Evolutionary conservation across 2,329 filamentous ascomycete species (phyloP).

Genomic region (Aspergillus ruber): DNA sequence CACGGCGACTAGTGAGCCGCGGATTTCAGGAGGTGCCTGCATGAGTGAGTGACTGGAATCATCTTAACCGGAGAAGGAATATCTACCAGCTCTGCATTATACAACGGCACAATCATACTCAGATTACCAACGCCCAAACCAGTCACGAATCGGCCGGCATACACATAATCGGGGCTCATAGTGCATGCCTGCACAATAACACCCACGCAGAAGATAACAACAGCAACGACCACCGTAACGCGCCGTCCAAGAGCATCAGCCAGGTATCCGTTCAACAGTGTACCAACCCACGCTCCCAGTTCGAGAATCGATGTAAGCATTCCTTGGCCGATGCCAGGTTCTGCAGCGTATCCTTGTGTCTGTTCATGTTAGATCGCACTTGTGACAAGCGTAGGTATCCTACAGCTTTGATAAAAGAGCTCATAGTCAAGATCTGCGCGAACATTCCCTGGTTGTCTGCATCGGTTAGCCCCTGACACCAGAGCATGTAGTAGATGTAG

Average conservation of each 20-base stretch:
- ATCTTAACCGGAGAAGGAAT: too few relatives aligned
- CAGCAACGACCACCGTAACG: slow-evolving; percentile 26
- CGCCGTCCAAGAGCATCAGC: slow-evolving; percentile 32
- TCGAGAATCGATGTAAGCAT: slow-evolving; percentile 37
- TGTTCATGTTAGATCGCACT: slow-evolving; percentile 3
- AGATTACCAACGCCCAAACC: slow-evolving; percentile 39
- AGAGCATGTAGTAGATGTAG: background rate
- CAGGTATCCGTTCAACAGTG: slow-evolving; percentile 31
- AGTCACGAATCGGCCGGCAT: slow-evolving; percentile 36
- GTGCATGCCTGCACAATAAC: slow-evolving; percentile 34
- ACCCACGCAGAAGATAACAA: slow-evolving; percentile 31
- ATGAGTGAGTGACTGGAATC: slow-evolving; percentile 1
- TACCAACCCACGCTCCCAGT: slow-evolving; percentile 34
- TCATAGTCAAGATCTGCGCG: slow-evolving; percentile 57
- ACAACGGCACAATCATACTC: slow-evolving; percentile 38
- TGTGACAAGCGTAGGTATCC: slow-evolving; percentile 20
- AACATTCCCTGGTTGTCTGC: slow-evolving; percentile 67
- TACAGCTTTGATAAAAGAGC: slow-evolving; percentile 42
- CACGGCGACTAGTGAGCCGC: slow-evolving; percentile 36
- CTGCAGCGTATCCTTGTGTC: slow-evolving; percentile 22
- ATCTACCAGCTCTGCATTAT: slow-evolving; percentile 28
- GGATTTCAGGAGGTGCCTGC: slow-evolving; percentile 35
- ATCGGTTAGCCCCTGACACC: background rate
- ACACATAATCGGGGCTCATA: slow-evolving; percentile 23
- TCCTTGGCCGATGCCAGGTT: slow-evolving; percentile 22